A percentile compares a stretch with the other conserved stretches of the same genome.
phyloP scores from a whole-genome alignment of 2,329 filamentous ascomycete genomes.

The Westerdykella ornata region DNA sequence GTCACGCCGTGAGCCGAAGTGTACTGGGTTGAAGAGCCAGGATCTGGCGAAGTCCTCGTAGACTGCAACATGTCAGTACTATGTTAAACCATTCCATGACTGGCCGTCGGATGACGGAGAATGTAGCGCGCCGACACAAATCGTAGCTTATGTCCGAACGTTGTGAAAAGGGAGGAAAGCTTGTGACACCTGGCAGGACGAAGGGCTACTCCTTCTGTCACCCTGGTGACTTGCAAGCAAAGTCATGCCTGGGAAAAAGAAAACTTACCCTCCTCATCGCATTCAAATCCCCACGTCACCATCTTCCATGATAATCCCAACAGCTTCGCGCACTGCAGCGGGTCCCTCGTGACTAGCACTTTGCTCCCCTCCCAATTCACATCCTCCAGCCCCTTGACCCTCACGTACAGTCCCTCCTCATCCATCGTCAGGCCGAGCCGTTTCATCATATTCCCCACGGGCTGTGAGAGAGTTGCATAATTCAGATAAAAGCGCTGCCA shows the following conservation, averaged over 20 bases:
- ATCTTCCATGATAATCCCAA: slow-evolving; percentile 16
- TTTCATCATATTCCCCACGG: slow-evolving; percentile 23
- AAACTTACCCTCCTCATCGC: slow-evolving; percentile 17
- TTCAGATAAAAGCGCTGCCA: slow-evolving; percentile 19
- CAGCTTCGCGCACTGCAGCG: slow-evolving; percentile 14
- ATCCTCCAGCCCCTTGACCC: slow-evolving; percentile 21
- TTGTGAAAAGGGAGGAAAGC: too few species aligned
- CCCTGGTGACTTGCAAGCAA: too few species aligned
- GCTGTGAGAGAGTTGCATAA: slow-evolving; percentile 20
- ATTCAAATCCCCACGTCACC: slow-evolving; percentile 12
- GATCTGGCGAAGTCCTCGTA: slow-evolving; percentile 16
- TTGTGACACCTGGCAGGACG: too few species aligned
- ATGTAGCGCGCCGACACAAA: too few species aligned
- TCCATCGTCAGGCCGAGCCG: slow-evolving; percentile 22
- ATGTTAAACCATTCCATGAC: neutral
- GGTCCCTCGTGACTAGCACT: slow-evolving; percentile 17
- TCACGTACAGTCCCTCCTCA: slow-evolving; percentile 17
- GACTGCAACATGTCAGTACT: slow-evolving; percentile 12
- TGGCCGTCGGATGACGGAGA: too few species aligned
- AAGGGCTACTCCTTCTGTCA: too few species aligned
- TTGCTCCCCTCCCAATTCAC: slow-evolving; percentile 17
- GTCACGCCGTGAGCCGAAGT: slow-evolving; percentile 16
- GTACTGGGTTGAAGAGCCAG: slow-evolving; percentile 22
- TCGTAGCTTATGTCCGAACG: too few species aligned
- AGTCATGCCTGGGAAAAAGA: neutral